These are phyloP conservation scores for Hebeloma cylindrosporum DNA, from an alignment of 768 basidiomycete genomes.

Conservation along the genomic window DNA sequence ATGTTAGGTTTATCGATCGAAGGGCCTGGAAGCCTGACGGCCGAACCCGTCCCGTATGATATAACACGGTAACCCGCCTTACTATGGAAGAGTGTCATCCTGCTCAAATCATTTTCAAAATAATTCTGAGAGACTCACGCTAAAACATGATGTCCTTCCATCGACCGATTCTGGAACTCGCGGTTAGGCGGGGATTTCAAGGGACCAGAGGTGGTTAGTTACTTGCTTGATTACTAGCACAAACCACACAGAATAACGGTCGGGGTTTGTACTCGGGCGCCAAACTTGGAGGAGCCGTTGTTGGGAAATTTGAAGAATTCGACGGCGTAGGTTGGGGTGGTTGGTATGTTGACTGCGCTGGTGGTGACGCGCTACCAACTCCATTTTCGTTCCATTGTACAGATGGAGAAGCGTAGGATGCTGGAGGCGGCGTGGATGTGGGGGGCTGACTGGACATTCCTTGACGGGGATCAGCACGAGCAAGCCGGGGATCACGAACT, in stretches of 20 bases:
- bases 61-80: conserved; percentile 91
- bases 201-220: conserved; percentile 3
- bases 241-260: conserved; percentile 95
- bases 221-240: conserved; percentile 96
- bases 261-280: conserved; percentile 53
- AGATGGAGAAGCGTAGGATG: conserved; percentile 18
- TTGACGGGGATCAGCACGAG: conserved; percentile 62
- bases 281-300: conserved; percentile 2
- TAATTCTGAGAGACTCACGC: conserved; percentile 53
- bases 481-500: conserved; percentile 79
- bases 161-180: conserved; percentile 80
- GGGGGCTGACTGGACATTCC: conserved; percentile 23
- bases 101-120: conserved; percentile 2
- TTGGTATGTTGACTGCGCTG: conserved; percentile 13
- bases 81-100: conserved; percentile 47
- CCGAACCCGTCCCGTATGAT: conserved; percentile 95
- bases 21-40: conserved; percentile 93
- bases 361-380: conserved; percentile 6
- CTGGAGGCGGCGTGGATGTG: conserved; percentile 38
- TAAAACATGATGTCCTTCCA: conserved; percentile 95
- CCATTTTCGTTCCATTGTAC: conserved; percentile 30
- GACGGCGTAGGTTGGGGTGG: conserved; percentile 9
- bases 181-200: conserved; percentile 7
- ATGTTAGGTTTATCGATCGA: conserved; percentile 98
- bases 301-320: conserved; percentile 5